Base-by-base conservation (phyloP, 352 stramenopile species). In the Globisporangium nagaii region DNA sequence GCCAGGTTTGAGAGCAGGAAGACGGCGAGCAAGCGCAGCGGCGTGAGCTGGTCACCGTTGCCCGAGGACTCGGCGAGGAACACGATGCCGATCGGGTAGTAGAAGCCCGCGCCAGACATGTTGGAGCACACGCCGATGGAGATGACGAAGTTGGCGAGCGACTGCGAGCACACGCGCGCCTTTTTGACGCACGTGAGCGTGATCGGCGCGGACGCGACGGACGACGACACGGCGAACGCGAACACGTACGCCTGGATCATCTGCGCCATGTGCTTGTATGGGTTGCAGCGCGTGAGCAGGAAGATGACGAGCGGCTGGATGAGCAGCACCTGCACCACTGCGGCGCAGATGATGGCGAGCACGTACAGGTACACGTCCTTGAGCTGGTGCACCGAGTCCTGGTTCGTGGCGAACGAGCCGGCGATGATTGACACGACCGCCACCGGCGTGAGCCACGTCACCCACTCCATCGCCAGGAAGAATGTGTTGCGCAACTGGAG, bases 101-200 rank as follows among this genome's bases (percentile, higher is more conserved):
- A 88, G 60, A 75, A 79, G 20, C 71, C 78, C 15, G 63, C 66
- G 20, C 62, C 73, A 0, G 71, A 79, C 50, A 86, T 71, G 63
- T 88, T 86, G 13, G 75, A 76, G 15, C 71, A 68, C 9, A 84
- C 77, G 20, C 78, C 79, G 25, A 91, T 74, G 13, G 78, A 89
- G 48, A 91, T 67, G 19, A 88, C 71, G 41, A 90, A 86, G 31
- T 86, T 87, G n/a, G 72, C 73, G 13, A 91, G 70, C 36, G 81
- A 87, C 51, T 82, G 75, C 20, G 78, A 88, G 44, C 74, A 86
- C 60, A 82, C 64, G 8, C 71, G 62, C 8, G 78, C 76, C 24
- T 82, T 81, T 36, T 84, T 73, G 11, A 92, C 51, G 37, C 75
- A 89, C 5, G 63, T 60, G 12, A 92, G 69, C 12, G 79, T 86